phyloP scores from a whole-genome alignment of 306 rosid genomes.

The Sphenostylis stenocarpa region DNA sequence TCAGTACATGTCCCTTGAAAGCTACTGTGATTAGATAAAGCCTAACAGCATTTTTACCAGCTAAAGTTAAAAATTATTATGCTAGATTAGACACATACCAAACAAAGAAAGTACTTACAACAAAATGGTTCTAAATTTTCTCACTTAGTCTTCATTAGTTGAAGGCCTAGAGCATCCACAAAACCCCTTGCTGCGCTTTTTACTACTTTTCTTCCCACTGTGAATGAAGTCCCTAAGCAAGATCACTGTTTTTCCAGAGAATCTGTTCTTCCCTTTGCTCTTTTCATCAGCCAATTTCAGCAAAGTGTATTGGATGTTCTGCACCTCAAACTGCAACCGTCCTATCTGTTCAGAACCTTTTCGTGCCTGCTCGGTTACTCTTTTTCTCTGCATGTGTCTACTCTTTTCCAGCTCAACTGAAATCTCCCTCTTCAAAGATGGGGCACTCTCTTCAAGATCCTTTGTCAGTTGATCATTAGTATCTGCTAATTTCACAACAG shows the following conservation, averaged over 20 bases:
- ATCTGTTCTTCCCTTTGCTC: constrained; percentile 57
- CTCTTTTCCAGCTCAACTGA: constrained; percentile 56
- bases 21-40: constrained; percentile 36
- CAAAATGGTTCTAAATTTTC: constrained; percentile 29
- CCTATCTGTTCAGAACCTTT: constrained; percentile 80
- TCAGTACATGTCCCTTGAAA: constrained; percentile 15
- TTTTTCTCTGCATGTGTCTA: constrained; percentile 44
- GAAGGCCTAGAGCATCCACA: constrained; percentile 78
- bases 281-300: constrained; percentile 70
- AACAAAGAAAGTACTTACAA: constrained; percentile 25
- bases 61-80: constrained; percentile 38
- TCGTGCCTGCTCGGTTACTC: constrained; percentile 66
- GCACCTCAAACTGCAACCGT: constrained; percentile 79
- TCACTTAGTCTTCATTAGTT: constrained; percentile 59
- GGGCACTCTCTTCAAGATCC: constrained; percentile 54
- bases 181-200: constrained; percentile 59
- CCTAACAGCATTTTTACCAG: constrained; percentile 29
- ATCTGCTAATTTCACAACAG: constrained; percentile 60
- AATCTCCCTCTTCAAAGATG: constrained; percentile 39
- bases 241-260: constrained; percentile 66
- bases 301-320: constrained; percentile 71
- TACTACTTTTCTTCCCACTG: constrained; percentile 53
- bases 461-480: constrained; percentile 60
- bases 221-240: constrained; percentile 76
- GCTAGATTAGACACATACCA: constrained; percentile 42